These are phyloP conservation scores for Suhomyces anneliseae DNA, from an alignment of 1,139 yeast genomes.

Conservation along the genomic window DNA sequence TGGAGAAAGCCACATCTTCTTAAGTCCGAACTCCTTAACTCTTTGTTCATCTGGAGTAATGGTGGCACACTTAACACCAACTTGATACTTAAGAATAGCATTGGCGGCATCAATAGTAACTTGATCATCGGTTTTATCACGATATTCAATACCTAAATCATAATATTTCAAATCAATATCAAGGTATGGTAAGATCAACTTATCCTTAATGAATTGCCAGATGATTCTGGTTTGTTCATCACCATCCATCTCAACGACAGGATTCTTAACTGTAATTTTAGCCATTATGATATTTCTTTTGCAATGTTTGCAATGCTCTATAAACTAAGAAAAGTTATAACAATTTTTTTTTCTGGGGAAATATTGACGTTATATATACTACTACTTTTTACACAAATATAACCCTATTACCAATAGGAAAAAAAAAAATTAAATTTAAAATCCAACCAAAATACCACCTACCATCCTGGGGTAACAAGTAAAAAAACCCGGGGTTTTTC, in stretches of 20 bases:
- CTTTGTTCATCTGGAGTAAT: conserved; percentile 84
- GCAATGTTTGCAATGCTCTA: no score
- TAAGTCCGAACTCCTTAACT: conserved; percentile 70
- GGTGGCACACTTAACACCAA: conserved; percentile 84
- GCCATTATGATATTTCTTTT: conserved; percentile 18
- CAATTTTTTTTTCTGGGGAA: background rate
- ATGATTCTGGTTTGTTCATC: conserved; percentile 87
- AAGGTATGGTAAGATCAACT: conserved; percentile 67
- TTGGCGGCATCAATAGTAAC: conserved; percentile 75
- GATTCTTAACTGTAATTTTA: conserved; percentile 67
- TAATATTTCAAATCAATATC: conserved; percentile 74
- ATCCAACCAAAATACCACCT: no score
- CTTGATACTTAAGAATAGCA: conserved; percentile 74
- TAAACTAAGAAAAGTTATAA: background rate
- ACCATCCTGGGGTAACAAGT: no score
- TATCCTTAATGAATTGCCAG: conserved; percentile 73
- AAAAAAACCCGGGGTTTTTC: conserved; percentile 2
- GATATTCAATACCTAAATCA: conserved; percentile 67
- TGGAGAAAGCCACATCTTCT: conserved; percentile 85
- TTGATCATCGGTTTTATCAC: conserved; percentile 72
- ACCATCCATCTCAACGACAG: conserved; percentile 81
- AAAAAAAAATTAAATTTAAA: no score
- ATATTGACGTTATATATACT: background rate
- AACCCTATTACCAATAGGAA: no score
- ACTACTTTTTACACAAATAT: background rate